phyloP scores from a whole-genome alignment of 2,329 filamentous ascomycete genomes.

The Lachnellula occidentalis region DNA sequence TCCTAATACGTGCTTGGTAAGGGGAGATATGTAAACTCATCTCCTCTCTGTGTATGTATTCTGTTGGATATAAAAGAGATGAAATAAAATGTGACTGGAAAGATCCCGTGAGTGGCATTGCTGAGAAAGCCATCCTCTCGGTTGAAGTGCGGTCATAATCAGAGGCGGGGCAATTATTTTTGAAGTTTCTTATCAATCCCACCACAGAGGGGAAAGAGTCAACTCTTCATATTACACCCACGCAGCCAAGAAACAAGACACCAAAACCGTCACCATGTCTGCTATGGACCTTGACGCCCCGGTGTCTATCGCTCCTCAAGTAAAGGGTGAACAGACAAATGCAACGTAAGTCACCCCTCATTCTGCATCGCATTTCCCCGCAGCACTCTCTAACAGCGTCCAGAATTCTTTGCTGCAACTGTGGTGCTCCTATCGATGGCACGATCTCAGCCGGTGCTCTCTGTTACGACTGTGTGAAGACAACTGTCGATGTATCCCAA shows the following conservation, averaged over 20 bases:
- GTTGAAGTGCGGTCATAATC: slow-evolving; percentile 2
- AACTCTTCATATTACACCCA: not conserved
- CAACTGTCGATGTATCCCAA: slow-evolving; percentile 86
- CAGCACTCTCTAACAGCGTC: slow-evolving; percentile 17
- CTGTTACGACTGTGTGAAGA: slow-evolving; percentile 93
- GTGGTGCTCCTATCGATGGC: slow-evolving; percentile 91
- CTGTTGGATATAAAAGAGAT: not conserved
- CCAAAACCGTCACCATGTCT: slow-evolving; percentile 39
- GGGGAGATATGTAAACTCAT: too few species aligned
- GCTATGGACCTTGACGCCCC: slow-evolving; percentile 55
- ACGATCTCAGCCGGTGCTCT: slow-evolving; percentile 79
- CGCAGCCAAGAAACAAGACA: slow-evolving; percentile 8
- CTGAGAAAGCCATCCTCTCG: slow-evolving; percentile 7
- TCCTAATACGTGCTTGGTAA: too few species aligned
- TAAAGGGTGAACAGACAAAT: slow-evolving; percentile 31
- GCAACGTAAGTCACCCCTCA: slow-evolving; percentile 45
- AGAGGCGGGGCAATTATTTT: slow-evolving; percentile 20
- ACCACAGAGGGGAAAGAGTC: not conserved
- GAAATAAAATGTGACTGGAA: not conserved
- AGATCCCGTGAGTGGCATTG: slow-evolving; percentile 7
- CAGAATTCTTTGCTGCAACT: slow-evolving; percentile 97
- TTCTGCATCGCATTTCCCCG: not conserved
- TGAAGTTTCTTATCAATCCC: slow-evolving; percentile 25
- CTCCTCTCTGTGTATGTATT: too few species aligned
- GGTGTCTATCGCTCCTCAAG: slow-evolving; percentile 41